phyloP scores from a whole-genome alignment of 768 basidiomycete genomes.

The Auriculariales sp. region DNA sequence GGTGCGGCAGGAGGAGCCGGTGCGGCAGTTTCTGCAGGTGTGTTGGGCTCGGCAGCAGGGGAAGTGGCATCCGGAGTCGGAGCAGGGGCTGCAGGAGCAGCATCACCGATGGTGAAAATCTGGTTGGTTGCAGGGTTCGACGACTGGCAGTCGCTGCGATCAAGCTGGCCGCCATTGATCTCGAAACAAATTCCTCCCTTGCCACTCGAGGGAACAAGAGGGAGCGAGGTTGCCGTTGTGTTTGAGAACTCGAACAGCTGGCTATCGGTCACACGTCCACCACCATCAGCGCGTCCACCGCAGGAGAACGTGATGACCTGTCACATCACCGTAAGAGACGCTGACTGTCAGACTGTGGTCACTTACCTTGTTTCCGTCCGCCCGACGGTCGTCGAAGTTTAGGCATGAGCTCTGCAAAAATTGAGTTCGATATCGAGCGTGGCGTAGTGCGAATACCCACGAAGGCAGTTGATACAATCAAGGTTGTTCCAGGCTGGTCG shows the following conservation, averaged over 20 bases:
- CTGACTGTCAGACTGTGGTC: no score
- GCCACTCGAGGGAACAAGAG: not conserved
- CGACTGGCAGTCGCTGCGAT: not conserved
- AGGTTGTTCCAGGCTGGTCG: conserved; percentile 1
- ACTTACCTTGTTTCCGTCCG: not conserved
- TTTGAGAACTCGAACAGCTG: conserved; percentile 3
- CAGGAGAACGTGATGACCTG: conserved; percentile 6
- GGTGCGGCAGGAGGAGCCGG: not conserved
- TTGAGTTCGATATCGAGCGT: no score
- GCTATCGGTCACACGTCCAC: not conserved
- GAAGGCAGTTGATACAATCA: conserved; percentile 1
- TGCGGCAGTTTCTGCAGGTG: not conserved
- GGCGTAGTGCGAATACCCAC: not conserved
- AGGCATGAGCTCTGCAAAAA: conserved; percentile 4
- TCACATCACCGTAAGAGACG: no score
- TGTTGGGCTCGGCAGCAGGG: not conserved
- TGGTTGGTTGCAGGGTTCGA: not conserved
- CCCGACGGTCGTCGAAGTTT: conserved; percentile 3
- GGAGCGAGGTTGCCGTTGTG: not conserved
- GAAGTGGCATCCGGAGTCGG: not conserved
- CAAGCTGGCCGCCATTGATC: not conserved
- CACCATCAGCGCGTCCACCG: conserved; percentile 5
- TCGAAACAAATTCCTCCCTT: not conserved
- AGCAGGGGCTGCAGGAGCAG: not conserved
- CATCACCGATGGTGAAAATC: not conserved